These are phyloP conservation scores for Psilocybe cyanescens DNA, from an alignment of 768 basidiomycete genomes.

Conservation along the genomic window DNA sequence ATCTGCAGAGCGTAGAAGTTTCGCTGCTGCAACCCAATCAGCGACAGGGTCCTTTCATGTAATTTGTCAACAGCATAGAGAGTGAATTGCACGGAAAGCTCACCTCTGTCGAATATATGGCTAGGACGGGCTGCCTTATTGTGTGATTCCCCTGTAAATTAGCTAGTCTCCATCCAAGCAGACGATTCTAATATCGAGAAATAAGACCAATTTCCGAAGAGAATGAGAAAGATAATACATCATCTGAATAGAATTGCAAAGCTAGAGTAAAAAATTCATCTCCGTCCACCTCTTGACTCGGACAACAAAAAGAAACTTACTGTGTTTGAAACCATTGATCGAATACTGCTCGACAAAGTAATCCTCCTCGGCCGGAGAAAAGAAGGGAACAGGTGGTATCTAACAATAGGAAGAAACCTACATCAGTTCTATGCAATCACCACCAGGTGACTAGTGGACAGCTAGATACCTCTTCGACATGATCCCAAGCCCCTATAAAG, in stretches of 20 bases:
- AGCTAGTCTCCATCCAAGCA: conserved; percentile 40
- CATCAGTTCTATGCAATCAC: not conserved
- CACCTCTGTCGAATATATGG: conserved; percentile 44
- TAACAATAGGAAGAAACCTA: conserved; percentile 20
- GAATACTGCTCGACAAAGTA: conserved; percentile 69
- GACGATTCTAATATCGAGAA: conserved; percentile 39
- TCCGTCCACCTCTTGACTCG: too few species aligned
- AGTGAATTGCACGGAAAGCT: conserved; percentile 3
- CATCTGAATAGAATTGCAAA: conserved; percentile 65
- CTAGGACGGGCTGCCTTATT: conserved; percentile 46
- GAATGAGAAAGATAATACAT: conserved; percentile 34
- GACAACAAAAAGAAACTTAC: conserved; percentile 41
- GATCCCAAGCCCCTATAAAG: conserved; percentile 57
- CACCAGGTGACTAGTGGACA: not conserved
- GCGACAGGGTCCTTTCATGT: conserved; percentile 49
- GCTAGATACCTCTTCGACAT: conserved; percentile 41
- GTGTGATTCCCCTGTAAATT: conserved; percentile 50
- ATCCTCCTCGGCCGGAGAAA: conserved; percentile 64
- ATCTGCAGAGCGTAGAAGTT: conserved; percentile 38
- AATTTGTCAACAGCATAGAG: not conserved
- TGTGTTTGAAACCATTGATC: conserved; percentile 60
- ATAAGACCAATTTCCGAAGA: not conserved
- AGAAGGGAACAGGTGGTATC: conserved; percentile 67
- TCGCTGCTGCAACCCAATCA: conserved; percentile 38
- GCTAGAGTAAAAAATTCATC: conserved; percentile 37